These are phyloP conservation scores for Echites panduratus DNA, from an alignment of 257 asterid species.

Conservation along the genomic window DNA sequence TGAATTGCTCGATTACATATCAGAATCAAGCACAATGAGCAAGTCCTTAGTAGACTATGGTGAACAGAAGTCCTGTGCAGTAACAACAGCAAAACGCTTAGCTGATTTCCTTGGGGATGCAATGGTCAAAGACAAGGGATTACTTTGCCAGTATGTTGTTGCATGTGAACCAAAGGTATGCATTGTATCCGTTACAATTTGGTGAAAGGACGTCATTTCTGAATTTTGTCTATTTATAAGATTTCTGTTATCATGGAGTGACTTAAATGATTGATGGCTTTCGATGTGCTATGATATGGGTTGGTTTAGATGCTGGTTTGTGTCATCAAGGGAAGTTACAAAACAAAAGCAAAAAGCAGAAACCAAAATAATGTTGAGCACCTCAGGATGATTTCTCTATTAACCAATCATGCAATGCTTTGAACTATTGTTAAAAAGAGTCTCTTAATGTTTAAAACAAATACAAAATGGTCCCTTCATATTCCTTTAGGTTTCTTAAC, in stretches of 20 bases:
- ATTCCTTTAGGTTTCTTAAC: neutral
- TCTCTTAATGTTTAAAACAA: neutral
- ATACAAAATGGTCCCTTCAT: neutral
- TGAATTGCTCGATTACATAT: constrained; percentile 87
- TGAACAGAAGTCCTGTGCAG: constrained; percentile 92
- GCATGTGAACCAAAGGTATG: constrained; percentile 98
- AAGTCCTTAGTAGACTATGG: constrained; percentile 95
- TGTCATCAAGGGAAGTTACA: neutral
- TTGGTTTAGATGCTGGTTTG: neutral
- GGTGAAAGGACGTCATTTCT: neutral
- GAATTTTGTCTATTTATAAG: constrained; percentile 7
- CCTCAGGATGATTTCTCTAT: neutral
- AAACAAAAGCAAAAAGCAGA: neutral
- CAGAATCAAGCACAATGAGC: constrained; percentile 99
- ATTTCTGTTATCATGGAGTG: neutral
- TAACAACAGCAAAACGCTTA: constrained; percentile 94
- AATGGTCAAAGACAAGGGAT: constrained; percentile 96
- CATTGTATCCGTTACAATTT: constrained; percentile 9
- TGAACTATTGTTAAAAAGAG: neutral
- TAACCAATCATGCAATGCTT: neutral
- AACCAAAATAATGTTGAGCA: neutral
- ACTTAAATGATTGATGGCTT: neutral
- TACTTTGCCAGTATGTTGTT: constrained; percentile 90
- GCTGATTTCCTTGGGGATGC: constrained; percentile 97
- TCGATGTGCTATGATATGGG: neutral